These are phyloP conservation scores for Calycina herbarum DNA, from an alignment of 2,329 filamentous ascomycete species.

Conservation along the genomic window DNA sequence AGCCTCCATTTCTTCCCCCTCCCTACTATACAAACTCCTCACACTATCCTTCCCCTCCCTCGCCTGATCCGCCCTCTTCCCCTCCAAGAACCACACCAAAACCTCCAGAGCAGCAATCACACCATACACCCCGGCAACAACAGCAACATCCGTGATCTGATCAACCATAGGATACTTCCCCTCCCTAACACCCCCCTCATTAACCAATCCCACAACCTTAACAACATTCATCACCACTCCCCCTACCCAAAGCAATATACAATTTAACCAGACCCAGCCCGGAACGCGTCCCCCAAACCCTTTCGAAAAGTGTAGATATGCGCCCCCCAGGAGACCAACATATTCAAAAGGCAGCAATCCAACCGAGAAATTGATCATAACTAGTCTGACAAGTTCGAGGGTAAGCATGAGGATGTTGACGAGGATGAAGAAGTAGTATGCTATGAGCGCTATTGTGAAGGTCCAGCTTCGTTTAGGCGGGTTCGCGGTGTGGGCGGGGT, in stretches of 20 bases:
- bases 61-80: conserved; percentile 17
- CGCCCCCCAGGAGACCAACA: conserved; percentile 34
- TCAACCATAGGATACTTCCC: conserved; percentile 38
- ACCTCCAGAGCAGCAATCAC: conserved; percentile 35
- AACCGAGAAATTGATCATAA: conserved; percentile 36
- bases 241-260: conserved; percentile 35
- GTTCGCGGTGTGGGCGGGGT: conserved; percentile 26
- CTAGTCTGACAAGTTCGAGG: conserved; percentile 39
- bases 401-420: conserved; percentile 37
- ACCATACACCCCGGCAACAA: conserved; percentile 39
- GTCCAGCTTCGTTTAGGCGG: conserved; percentile 26
- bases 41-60: conserved; percentile 8
- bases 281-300: conserved; percentile 26
- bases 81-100: conserved; percentile 27
- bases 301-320: conserved; percentile 30
- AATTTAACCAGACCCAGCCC: conserved; percentile 33
- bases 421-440: conserved; percentile 38
- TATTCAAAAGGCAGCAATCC: conserved; percentile 39
- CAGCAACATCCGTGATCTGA: conserved; percentile 38
- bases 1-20: conserved; percentile 8
- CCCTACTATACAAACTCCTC: conserved; percentile 15
- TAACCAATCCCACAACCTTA: conserved; percentile 34
- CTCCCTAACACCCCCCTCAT: conserved; percentile 34
- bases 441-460: conserved; percentile 20
- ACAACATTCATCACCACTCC: conserved; percentile 33